Base-by-base conservation (phyloP, 495 filamentous ascomycete species). In the Penicillium chermesinum region DNA sequence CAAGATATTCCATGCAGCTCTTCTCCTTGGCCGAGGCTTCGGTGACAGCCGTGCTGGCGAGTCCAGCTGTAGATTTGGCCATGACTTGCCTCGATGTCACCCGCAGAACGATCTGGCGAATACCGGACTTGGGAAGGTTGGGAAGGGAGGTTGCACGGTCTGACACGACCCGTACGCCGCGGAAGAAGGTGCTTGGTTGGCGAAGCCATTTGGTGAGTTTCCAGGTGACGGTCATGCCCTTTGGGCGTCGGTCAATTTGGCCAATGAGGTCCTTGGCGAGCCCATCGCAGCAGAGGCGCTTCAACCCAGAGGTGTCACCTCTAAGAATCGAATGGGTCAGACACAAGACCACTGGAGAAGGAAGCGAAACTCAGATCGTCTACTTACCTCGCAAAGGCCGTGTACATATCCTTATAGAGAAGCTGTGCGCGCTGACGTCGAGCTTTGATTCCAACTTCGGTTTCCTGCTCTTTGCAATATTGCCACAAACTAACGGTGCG, bases 1-100 rank as follows among this genome's bases (percentile, higher is more conserved):
- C 85, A n/a, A 96, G 17, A 57, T 94, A 85, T 72, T 96, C 91
- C 1, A 70, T 65, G 47, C 85, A 72, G 48, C 84, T 81, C 55
- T 80, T 82, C 62, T 78, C 70, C 61, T 80, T 76, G 34, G 71
- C 73, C 34, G 75, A 52, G 6, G 35, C 27, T 12, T 45, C 30
- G 3, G 30, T 19, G n/a, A 44, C 46, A 19, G 38, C 15, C 16
- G 42, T 32, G n/a, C 21, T 8, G 7, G 30, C 17, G 17, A 36
- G 36, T 25, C 41, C 7, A 2, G 42, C 25, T 37, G 57, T 53
- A 27, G 32, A 40, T 32, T 65, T 71, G 33, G 55, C 53, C 19
- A 65, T 70, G 12, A 63, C 57, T 71, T 96, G 91, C 54, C 74
- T 61, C 49, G 82, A 86, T 6, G 74, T 68, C 41, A 96, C 81